Percentiles rank a stretch among this genome's conserved stretches.
These are phyloP conservation scores for Didymella segeticola DNA, from an alignment of 2,329 filamentous ascomycete genomes.

Conservation along the genomic window DNA sequence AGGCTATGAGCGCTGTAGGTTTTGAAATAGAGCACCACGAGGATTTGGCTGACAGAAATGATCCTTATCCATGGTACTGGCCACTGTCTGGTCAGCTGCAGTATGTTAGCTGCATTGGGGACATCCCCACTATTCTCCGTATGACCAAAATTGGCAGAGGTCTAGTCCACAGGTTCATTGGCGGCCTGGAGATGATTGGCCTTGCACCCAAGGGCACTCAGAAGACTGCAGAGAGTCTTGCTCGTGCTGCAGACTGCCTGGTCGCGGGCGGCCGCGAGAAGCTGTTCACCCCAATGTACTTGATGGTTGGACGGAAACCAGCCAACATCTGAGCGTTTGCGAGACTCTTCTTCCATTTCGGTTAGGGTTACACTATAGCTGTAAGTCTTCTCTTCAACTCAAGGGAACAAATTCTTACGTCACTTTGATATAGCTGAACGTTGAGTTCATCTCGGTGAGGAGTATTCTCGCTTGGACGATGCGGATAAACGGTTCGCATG, in stretches of 20 bases:
- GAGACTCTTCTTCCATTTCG: no score
- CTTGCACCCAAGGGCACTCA: conserved; percentile 83
- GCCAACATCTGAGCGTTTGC: no score
- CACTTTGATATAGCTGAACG: no score
- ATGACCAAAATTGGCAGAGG: conserved; percentile 87
- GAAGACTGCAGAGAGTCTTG: conserved; percentile 91
- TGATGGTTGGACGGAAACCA: conserved; percentile 96
- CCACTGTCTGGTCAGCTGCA: conserved; percentile 84
- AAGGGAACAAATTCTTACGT: no score
- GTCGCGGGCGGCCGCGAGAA: conserved; percentile 87
- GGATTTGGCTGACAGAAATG: conserved; percentile 81
- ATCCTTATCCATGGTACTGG: conserved; percentile 91
- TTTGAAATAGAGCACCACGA: conserved; percentile 85
- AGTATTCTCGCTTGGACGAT: no score
- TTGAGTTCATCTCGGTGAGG: no score
- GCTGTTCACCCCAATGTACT: conserved; percentile 98
- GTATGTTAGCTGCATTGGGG: conserved; percentile 79
- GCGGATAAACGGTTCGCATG: no score
- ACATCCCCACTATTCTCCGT: conserved; percentile 81
- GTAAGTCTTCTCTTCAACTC: no score
- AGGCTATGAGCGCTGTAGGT: conserved; percentile 84
- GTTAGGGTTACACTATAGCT: no score
- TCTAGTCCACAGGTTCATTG: conserved; percentile 77
- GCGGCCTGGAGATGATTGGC: conserved; percentile 74
- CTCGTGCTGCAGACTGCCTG: conserved; percentile 79